phyloP scores from a whole-genome alignment of 1,139 yeast species.

The Scheffersomyces stambukii region DNA sequence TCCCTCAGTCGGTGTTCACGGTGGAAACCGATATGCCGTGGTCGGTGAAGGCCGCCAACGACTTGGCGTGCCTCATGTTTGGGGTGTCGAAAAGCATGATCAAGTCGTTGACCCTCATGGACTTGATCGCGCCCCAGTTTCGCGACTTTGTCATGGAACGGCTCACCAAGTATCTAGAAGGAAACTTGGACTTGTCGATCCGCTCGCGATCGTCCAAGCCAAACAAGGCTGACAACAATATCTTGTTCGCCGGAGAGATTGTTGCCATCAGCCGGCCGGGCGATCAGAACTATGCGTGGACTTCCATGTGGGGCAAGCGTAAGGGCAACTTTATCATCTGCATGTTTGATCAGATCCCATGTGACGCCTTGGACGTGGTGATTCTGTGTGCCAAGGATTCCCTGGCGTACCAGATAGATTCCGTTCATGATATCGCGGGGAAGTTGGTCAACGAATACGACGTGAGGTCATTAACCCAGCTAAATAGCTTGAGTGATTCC shows the following conservation, averaged over 20 bases:
- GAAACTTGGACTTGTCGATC: slow-evolving; percentile 4
- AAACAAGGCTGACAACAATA: slow-evolving; percentile 18
- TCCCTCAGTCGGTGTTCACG: slow-evolving; percentile 82
- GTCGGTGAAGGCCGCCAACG: slow-evolving; percentile 80
- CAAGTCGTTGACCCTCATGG: slow-evolving; percentile 62
- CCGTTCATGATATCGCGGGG: slow-evolving; percentile 41
- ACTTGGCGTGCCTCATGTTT: slow-evolving; percentile 81
- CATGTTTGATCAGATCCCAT: slow-evolving; percentile 84
- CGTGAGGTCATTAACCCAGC: slow-evolving; percentile 13
- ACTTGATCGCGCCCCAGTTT: slow-evolving; percentile 72
- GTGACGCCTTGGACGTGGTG: slow-evolving; percentile 69
- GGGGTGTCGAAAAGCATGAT: slow-evolving; percentile 71
- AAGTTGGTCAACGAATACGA: slow-evolving; percentile 25
- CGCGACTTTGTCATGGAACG: slow-evolving; percentile 61
- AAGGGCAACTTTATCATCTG: slow-evolving; percentile 69
- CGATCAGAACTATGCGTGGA: slow-evolving; percentile 59
- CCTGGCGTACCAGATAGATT: slow-evolving; percentile 24
- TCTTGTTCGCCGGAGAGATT: slow-evolving; percentile 51
- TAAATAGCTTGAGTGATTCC: slow-evolving; percentile 30
- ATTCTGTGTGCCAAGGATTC: slow-evolving; percentile 30
- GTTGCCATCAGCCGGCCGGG: slow-evolving; percentile 52
- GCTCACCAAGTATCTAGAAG: slow-evolving; percentile 35
- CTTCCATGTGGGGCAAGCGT: slow-evolving; percentile 83
- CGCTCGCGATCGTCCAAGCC: slow-evolving; percentile 3
- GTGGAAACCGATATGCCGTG: slow-evolving; percentile 76